phyloP scores from a whole-genome alignment of 345 rosid genomes.

The Hibiscus syriacus region DNA sequence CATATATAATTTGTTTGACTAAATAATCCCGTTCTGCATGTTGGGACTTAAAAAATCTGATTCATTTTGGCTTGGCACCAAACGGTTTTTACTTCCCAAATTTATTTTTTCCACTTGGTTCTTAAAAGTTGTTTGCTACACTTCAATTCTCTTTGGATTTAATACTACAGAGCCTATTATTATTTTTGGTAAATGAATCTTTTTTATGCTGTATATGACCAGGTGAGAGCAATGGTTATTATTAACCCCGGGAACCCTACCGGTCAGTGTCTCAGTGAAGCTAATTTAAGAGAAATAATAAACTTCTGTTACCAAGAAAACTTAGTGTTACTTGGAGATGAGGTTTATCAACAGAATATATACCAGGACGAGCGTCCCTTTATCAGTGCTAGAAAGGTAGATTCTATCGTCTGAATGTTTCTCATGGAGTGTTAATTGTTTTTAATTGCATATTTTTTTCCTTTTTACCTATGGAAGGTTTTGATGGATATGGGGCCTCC shows the following conservation, averaged over 20 bases:
- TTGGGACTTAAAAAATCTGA: neutral
- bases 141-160: constrained; percentile 7
- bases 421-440: constrained; percentile 2
- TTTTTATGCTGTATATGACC: constrained; percentile 14
- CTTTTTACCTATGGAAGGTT: constrained; percentile 35
- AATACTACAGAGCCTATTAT: neutral
- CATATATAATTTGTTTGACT: constrained; percentile 1
- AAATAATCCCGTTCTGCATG: neutral
- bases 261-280: constrained; percentile 93
- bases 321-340: constrained; percentile 85
- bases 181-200: neutral
- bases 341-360: constrained; percentile 96
- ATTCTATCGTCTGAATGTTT: constrained; percentile 8
- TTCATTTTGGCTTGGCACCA: constrained; percentile 6
- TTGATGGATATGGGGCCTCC: constrained; percentile 89
- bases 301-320: constrained; percentile 70
- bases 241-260: constrained; percentile 99
- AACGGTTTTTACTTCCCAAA: neutral
- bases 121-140: constrained; percentile 1
- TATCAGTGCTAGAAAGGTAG: constrained; percentile 80
- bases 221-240: constrained; percentile 98
- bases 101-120: neutral
- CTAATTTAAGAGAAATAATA: constrained; percentile 80
- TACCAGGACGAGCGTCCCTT: constrained; percentile 97
- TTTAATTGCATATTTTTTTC: constrained; percentile 10